Base-by-base conservation (phyloP, 1,284 basidiomycete genomes). In the Chalciporus sp. region DNA sequence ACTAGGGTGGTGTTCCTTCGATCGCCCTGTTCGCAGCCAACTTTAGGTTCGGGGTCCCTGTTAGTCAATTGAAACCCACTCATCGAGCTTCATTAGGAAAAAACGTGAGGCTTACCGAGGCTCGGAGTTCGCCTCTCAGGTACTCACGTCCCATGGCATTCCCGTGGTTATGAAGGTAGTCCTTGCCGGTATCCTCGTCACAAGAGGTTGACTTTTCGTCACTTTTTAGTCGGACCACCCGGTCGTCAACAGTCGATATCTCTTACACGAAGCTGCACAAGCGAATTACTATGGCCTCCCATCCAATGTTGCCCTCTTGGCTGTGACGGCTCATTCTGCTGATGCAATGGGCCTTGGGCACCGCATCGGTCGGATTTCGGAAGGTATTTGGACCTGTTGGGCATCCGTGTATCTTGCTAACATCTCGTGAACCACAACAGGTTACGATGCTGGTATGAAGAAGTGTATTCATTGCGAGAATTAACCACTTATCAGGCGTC, bases 11-110 rank as follows among this genome's bases (percentile, higher is more conserved):
- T 3, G 62, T 68, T 71, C 89, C 63, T 69, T 81, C 63, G 7
- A 74, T 89, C 23, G 88, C 89, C 8, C 74, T 92, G 52, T 90
- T 90, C 61, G 83, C 86, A n/a, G 85, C 83, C 43, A 80, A 76
- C 59, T 70, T 76, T 61, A 70, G 76, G 75, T 77, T 58, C 12
- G 47, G 27, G 4, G 10, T 29, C 53, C n/a, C 6, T 7, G 1
- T 20, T 33, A 4, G 41, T 35, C 12, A 10, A 4, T 47, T 39
- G 19, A 29, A 7, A 12, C 8, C 37, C 19, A 31, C 11, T 31
- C 17, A 43, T 17, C 1, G n/a, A 10, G 39, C 7, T 40, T 28
- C 3, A 43, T 31, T 12, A 76, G 81, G 41, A 86, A 85, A 71
- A 87, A 88, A 68, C 77, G 80, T 5, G 85, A 88, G 61, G 75